phyloP scores from a whole-genome alignment of 1,284 basidiomycete species.

The Tetrapyrgos nigripes region DNA sequence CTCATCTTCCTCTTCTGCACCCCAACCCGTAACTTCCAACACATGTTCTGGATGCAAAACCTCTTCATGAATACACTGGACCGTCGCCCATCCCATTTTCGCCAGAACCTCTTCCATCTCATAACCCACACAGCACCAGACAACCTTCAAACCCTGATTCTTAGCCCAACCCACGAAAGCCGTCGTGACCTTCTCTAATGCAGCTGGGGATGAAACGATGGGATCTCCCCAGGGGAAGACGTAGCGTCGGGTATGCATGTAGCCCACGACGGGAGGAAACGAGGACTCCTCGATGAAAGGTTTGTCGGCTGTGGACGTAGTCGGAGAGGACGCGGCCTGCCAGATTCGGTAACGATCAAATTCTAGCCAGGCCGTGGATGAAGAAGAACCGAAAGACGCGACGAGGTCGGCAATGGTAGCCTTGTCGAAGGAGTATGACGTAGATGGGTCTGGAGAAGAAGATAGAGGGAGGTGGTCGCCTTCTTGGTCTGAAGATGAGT shows the following conservation, averaged over 20 bases:
- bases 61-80: conserved; percentile 53
- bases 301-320: conserved; percentile 5
- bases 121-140: conserved; percentile 51
- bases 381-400: conserved; percentile 47
- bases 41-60: conserved; percentile 47
- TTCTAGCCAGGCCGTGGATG: conserved; percentile 54
- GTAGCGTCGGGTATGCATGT: conserved; percentile 38
- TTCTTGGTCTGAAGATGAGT: neutral
- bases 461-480: neutral
- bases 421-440: conserved; percentile 27
- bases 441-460: neutral
- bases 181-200: conserved; percentile 37
- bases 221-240: conserved; percentile 57
- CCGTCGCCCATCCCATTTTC: conserved; percentile 42
- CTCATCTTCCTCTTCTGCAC: neutral
- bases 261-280: conserved; percentile 50
- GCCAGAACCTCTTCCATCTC: conserved; percentile 45
- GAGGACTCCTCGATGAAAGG: conserved; percentile 41
- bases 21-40: conserved; percentile 39
- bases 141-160: conserved; percentile 35
- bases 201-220: conserved; percentile 44
- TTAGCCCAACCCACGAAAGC: conserved; percentile 45
- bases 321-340: conserved; percentile 20
- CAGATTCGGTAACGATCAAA: conserved; percentile 50
- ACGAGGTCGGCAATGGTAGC: conserved; percentile 42